Conservation (phyloP, 208 protist species). For the Leishmania tropica region DNA sequence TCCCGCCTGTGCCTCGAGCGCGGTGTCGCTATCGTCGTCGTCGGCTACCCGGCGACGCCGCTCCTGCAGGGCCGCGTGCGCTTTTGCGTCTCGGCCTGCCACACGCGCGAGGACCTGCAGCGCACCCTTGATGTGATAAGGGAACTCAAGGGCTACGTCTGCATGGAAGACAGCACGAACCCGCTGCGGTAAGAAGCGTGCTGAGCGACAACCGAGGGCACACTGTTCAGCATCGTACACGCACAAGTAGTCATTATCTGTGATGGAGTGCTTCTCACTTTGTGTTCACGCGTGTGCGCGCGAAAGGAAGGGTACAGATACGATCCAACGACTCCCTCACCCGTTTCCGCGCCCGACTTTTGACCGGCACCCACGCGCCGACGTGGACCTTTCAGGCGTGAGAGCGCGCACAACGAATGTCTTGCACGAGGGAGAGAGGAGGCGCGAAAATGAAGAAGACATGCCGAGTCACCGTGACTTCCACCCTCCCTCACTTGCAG, state of each 20-base stretch:
- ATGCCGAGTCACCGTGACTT: not conserved
- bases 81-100: constrained; percentile 93
- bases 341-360: not conserved
- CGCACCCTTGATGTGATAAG: constrained; percentile 89
- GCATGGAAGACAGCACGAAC: constrained; percentile 68
- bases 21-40: constrained; percentile 95
- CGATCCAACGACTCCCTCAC: not conserved
- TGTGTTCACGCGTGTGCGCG: not conserved
- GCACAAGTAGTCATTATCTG: not conserved
- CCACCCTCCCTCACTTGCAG: not conserved
- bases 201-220: not conserved
- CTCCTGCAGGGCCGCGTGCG: constrained; percentile 91
- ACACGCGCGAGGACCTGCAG: constrained; percentile 95
- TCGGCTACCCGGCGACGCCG: constrained; percentile 97
- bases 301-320: not conserved
- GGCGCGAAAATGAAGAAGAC: not conserved
- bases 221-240: not conserved
- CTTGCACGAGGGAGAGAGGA: not conserved
- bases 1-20: constrained; percentile 86
- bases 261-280: not conserved
- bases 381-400: not conserved
- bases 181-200: constrained; percentile 2
- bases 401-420: not conserved
- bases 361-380: not conserved
- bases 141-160: constrained; percentile 71